Evolutionary conservation across 2,329 filamentous ascomycete genomes (phyloP), one percentile per base, ranked within the genome.

Genomic region (Trichophyton simii): DNA sequence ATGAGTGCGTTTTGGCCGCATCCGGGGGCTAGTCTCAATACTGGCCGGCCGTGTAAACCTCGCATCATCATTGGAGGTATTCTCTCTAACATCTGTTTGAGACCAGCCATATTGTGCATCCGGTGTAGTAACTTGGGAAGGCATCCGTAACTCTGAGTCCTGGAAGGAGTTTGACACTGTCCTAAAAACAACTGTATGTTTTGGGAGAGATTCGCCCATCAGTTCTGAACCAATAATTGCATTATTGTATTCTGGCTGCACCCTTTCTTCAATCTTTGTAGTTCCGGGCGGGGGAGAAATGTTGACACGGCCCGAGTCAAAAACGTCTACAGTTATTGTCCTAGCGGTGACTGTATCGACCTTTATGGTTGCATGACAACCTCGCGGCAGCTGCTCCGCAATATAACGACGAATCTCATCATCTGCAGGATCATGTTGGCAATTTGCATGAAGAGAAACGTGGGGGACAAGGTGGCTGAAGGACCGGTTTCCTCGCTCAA

Each of bases 371-470:
- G 76, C 76, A 64, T 70, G 74, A 58, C 73, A 75, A 9, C 75
- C 76, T 42, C 64, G 69, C 38, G 73, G 76, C 34, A 75, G 70
- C 62, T 78, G 77, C 46, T 72, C 72, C 68, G 77, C 71, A 18
- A 79, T 80, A 68, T 72, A 84, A 77, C 57, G 66, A 15, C 71
- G 73, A 59, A 78, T 74, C 38, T 78, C 76, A 61, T 78, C 76
- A 54, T 78, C 76, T 5, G 75, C 73, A 42, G 75, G 65, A 42
- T 72, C 68, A 55, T 74, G 69, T 58, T 76, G 71, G 58, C 71
- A 67, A 18, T 73, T 69, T n/a, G 72, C 58, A 4, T 72, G 68
- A 22, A 74, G 62, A 18, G 71, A 69, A 31, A 73, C 65, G 61
- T 68, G 69, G 60, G 69, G 66, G 6, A 65, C 60, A 54, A 64